Evolutionary conservation across 768 basidiomycete species (phyloP).

Genomic region (Leccinum imitatum): DNA sequence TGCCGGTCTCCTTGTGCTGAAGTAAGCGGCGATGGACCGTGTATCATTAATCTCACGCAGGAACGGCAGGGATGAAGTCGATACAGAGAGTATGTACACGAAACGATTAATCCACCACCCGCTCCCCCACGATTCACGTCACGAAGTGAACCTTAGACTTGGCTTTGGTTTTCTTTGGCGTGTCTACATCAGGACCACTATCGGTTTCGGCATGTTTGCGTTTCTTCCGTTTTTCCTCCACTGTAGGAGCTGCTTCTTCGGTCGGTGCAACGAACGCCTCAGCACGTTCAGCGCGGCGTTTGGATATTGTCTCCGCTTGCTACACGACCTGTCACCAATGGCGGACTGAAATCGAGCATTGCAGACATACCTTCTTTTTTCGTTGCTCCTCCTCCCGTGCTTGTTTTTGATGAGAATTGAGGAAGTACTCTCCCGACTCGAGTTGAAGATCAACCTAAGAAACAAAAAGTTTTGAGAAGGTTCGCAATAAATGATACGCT

Average conservation of each 20-base stretch:
- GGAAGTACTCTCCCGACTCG: conserved; percentile 97
- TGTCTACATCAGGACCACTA: conserved; percentile 34
- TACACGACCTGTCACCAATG: conserved; percentile 30
- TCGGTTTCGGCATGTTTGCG: conserved; percentile 46
- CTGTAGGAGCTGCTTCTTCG: conserved; percentile 71
- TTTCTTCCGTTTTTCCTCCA: conserved; percentile 73
- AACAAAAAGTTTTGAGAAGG: conserved; percentile 7
- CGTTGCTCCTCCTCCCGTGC: conserved; percentile 66
- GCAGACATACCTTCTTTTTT: conserved; percentile 58
- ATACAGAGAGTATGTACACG: conserved; percentile 13
- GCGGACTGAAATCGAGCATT: neutral
- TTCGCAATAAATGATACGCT: neutral
- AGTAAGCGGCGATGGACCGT: conserved; percentile 22
- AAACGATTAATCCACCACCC: conserved; percentile 2
- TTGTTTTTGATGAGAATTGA: conserved; percentile 87
- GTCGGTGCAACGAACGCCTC: conserved; percentile 85
- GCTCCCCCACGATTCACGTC: neutral
- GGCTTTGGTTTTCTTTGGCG: conserved; percentile 38
- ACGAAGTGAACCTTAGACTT: conserved; percentile 15
- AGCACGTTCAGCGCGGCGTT: conserved; percentile 76
- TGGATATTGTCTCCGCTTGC: conserved; percentile 77
- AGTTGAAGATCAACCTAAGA: conserved; percentile 85
- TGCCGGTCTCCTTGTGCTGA: conserved; percentile 22
- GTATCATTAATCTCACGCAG: neutral
- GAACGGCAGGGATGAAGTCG: neutral